Conservation (phyloP, 2,329 filamentous ascomycete species). For the Fusarium sp. region DNA sequence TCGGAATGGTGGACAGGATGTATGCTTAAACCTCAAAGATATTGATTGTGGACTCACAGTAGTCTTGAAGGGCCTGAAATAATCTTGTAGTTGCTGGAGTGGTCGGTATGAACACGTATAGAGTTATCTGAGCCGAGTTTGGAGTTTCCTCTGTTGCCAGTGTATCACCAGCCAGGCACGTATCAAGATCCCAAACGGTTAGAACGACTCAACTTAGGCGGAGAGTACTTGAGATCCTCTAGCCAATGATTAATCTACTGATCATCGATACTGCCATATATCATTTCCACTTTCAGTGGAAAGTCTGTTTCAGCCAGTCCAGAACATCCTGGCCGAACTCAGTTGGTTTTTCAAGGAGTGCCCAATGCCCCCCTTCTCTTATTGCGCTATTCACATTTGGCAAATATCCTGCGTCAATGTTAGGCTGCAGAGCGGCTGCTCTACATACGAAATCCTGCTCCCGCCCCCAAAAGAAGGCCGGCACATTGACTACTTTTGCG, state of each 20-base stretch:
- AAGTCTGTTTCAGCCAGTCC: conserved; percentile 30
- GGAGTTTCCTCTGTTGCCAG: background rate
- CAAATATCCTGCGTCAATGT: conserved; percentile 39
- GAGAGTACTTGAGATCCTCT: background rate
- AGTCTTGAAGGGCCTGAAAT: background rate
- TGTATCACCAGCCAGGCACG: no score
- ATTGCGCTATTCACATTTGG: conserved; percentile 41
- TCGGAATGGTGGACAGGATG: background rate
- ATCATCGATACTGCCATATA: background rate
- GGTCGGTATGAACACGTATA: background rate
- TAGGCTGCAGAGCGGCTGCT: conserved; percentile 29
- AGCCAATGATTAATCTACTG: background rate
- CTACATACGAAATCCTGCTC: conserved; percentile 44
- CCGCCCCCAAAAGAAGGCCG: conserved; percentile 44
- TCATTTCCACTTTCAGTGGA: background rate
- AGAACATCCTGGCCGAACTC: conserved; percentile 41
- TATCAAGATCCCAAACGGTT: no score
- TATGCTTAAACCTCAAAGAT: background rate
- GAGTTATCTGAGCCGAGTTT: background rate
- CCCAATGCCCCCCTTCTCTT: conserved; percentile 48
- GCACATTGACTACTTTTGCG: conserved; percentile 38
- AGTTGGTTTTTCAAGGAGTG: conserved; percentile 44
- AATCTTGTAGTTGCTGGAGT: background rate
- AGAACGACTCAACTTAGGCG: no score
- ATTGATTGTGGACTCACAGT: background rate